phyloP scores from a whole-genome alignment of 2,329 filamentous ascomycete species.

The Paecilomyces sp. region DNA sequence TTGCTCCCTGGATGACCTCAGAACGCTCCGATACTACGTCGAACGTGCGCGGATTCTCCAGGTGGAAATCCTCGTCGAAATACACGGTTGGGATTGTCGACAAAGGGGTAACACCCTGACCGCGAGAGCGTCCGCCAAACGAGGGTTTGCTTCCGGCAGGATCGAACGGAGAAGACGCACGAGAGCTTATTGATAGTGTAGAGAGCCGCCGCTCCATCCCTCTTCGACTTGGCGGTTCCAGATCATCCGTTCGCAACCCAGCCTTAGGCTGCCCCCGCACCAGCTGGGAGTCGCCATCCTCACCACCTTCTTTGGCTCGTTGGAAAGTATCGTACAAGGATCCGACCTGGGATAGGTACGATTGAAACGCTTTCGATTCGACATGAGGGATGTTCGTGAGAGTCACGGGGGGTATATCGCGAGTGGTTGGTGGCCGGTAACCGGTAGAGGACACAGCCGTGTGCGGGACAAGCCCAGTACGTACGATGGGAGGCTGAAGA shows the following conservation, averaged over 20 bases:
- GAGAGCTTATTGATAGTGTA: constrained; percentile 35
- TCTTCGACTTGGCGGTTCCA: constrained; percentile 36
- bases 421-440: constrained; percentile 74
- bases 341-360: constrained; percentile 80
- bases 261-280: constrained; percentile 36
- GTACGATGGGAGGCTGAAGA: constrained; percentile 82
- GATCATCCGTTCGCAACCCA: constrained; percentile 39
- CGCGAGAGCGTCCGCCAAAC: constrained; percentile 47
- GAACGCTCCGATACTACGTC: constrained; percentile 94
- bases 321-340: constrained; percentile 83
- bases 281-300: constrained; percentile 49
- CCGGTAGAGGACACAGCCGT: constrained; percentile 60
- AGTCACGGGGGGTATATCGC: constrained; percentile 88
- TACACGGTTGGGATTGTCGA: constrained; percentile 91
- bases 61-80: constrained; percentile 88
- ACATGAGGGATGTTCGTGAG: constrained; percentile 82
- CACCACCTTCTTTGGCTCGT: constrained; percentile 69
- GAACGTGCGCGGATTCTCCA: constrained; percentile 94
- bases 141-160: constrained; percentile 44
- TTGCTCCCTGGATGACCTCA: constrained; percentile 73
- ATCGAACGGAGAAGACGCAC: constrained; percentile 40
- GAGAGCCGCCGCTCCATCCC: constrained; percentile 35
- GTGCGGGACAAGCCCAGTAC: constrained; percentile 78
- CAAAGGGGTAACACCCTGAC: constrained; percentile 72
- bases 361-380: constrained; percentile 69